These are phyloP conservation scores for Epichloe sibirici DNA, from an alignment of 2,329 filamentous ascomycete genomes.

Conservation along the genomic window DNA sequence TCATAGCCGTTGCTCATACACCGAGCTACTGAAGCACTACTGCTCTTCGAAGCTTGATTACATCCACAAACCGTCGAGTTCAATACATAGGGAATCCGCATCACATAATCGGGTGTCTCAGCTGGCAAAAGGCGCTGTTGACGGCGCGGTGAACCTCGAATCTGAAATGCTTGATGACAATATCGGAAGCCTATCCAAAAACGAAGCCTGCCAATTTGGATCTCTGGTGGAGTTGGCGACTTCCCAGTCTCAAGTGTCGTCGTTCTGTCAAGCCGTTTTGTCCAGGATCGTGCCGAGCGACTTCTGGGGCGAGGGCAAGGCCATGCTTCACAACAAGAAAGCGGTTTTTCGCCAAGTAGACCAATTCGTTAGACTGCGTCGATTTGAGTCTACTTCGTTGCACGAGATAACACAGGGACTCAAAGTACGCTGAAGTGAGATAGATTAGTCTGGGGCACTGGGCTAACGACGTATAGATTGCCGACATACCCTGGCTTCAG, in stretches of 20 bases:
- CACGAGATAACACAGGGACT: constrained; percentile 67
- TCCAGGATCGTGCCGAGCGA: constrained; percentile 58
- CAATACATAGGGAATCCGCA: background rate
- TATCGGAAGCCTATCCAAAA: no score
- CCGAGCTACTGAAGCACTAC: constrained; percentile 66
- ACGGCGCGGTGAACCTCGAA: background rate
- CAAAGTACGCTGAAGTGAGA: constrained; percentile 40
- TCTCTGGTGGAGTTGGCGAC: constrained; percentile 57
- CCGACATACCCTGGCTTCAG: constrained; percentile 60
- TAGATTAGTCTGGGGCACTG: background rate
- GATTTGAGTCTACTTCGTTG: constrained; percentile 69
- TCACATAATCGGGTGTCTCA: background rate
- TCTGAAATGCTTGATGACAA: background rate
- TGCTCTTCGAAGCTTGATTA: constrained; percentile 44
- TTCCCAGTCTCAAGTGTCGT: constrained; percentile 57
- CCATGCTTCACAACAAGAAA: constrained; percentile 45
- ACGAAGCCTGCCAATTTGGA: constrained; percentile 8
- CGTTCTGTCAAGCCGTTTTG: constrained; percentile 73
- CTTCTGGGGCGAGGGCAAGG: constrained; percentile 56
- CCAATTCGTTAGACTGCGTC: constrained; percentile 61
- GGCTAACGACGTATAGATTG: constrained; percentile 37
- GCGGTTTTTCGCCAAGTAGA: constrained; percentile 58
- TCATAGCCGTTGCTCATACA: constrained; percentile 67
- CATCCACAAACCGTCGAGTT: background rate
- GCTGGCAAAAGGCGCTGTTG: background rate